phyloP scores from a whole-genome alignment of 495 filamentous ascomycete species.

The Parachaetomium inaequale region DNA sequence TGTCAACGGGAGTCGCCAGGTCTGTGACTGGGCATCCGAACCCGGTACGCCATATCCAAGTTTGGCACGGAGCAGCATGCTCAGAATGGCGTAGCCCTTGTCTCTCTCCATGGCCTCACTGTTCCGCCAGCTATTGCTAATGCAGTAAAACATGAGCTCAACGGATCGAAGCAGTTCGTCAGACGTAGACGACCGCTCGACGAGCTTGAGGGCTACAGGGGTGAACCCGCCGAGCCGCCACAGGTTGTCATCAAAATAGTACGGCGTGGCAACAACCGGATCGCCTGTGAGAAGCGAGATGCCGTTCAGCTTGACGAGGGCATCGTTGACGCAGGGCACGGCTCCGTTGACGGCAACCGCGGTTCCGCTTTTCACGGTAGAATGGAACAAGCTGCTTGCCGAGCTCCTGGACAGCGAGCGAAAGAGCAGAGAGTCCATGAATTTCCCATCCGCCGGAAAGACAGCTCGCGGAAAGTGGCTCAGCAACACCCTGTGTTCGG shows the following conservation, averaged over 20 bases:
- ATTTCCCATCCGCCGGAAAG: slow-evolving; percentile 69
- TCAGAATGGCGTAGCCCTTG: slow-evolving; percentile 88
- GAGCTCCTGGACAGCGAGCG: slow-evolving; percentile 73
- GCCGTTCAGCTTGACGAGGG: slow-evolving; percentile 70
- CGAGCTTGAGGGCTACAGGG: slow-evolving; percentile 73
- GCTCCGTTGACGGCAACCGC: slow-evolving; percentile 84
- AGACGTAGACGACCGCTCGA: slow-evolving; percentile 68
- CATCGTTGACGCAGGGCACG: slow-evolving; percentile 84
- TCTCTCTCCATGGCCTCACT: slow-evolving; percentile 98
- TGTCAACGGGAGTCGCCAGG: slow-evolving; percentile 38
- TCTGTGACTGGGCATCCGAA: slow-evolving; percentile 38
- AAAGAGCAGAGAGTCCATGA: slow-evolving; percentile 69
- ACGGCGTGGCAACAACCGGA: slow-evolving; percentile 74
- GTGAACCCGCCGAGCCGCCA: slow-evolving; percentile 89
- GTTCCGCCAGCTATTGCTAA: slow-evolving; percentile 89
- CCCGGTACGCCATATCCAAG: slow-evolving; percentile 52
- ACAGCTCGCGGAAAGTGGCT: slow-evolving; percentile 77
- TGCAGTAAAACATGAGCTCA: slow-evolving; percentile 75
- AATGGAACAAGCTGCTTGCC: slow-evolving; percentile 64
- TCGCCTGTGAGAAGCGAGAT: slow-evolving; percentile 78
- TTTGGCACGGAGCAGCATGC: slow-evolving; percentile 71
- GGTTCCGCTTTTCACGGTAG: slow-evolving; percentile 69
- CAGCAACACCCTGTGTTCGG: slow-evolving; percentile 77
- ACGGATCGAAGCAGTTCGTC: slow-evolving; percentile 71
- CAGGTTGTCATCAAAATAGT: slow-evolving; percentile 82